A percentile compares a stretch with the other conserved stretches of the same genome.
These are phyloP conservation scores for Antarctomyces pellizariae DNA, from an alignment of 495 filamentous ascomycete genomes.

Conservation along the genomic window DNA sequence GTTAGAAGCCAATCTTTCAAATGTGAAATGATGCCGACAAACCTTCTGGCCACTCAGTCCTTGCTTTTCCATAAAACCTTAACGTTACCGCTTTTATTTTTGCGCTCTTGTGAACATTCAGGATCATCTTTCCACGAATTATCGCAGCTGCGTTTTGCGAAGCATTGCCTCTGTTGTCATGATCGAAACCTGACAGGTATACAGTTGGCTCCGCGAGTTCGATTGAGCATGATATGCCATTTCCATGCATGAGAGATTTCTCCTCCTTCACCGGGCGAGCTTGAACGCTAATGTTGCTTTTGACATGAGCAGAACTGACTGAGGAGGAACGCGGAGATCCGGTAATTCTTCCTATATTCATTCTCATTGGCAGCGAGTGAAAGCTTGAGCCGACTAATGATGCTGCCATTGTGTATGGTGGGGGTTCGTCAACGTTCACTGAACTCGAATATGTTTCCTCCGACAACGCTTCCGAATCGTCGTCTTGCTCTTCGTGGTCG, in stretches of 20 bases:
- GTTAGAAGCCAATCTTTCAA: constrained; percentile 2
- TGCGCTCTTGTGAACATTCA: constrained; percentile 67
- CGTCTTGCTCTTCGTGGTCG: too few relatives aligned
- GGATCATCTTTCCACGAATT: constrained; percentile 58
- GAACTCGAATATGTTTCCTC: too few relatives aligned
- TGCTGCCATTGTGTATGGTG: too few relatives aligned
- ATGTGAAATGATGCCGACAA: constrained; percentile 2
- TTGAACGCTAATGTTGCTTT: constrained; percentile 15
- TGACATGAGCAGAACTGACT: constrained; percentile 5
- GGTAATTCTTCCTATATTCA: background rate
- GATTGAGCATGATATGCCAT: constrained; percentile 47
- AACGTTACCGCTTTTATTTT: constrained; percentile 91
- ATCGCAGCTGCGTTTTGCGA: constrained; percentile 41
- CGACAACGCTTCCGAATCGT: too few relatives aligned
- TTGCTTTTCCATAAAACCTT: constrained; percentile 62
- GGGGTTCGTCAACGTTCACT: too few relatives aligned
- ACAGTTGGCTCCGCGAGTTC: constrained; percentile 72
- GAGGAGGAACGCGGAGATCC: too few relatives aligned
- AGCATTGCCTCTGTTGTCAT: constrained; percentile 27
- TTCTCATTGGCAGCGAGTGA: background rate
- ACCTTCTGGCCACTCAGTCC: constrained; percentile 96
- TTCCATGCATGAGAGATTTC: constrained; percentile 51
- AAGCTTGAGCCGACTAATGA: too few relatives aligned
- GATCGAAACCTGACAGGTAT: constrained; percentile 80
- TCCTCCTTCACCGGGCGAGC: constrained; percentile 23